Base-by-base conservation (phyloP, 371 early-diverging fungal genomes). In the Syncephalastrum racemosum region DNA sequence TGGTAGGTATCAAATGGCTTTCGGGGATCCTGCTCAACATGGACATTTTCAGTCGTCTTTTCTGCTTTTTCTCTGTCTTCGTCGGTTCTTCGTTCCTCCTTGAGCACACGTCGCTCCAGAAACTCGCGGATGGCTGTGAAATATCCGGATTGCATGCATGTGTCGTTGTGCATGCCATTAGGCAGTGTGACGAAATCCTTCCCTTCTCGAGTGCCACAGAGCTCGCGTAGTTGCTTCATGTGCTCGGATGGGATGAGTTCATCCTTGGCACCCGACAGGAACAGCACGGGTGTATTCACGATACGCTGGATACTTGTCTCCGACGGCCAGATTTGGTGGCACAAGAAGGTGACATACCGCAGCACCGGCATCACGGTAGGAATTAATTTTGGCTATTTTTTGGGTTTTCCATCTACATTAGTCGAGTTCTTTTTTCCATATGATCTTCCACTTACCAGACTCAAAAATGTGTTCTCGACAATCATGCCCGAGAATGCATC, bases 381-480 rank as follows among this genome's bases (percentile, higher is more conserved):
- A 50, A 97, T 90, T 23, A 97, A 67, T 65, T 92, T 91, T 47
- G 90, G 93, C 86, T 90, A 64, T 22, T 18, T 12, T 12, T n/a
- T n/a, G n/a, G n/a, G n/a, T n/a, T n/a, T n/a, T n/a, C n/a, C n/a
- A n/a, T n/a, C n/a, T 27, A 10, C 18, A 43, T 55, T 24, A 40
- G 19, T 16, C 13, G 14, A n/a, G 50, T 50, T 50, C 36, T 46
- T 20, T 22, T 47, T 39, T 49, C 18, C 31, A 19, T 22, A 3
- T n/a, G 19, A 18, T 31, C 48, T n/a, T 18, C 25, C 8, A 54
- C 69, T 71, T 85, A 88, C 90, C 68, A 97, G 62, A 45, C 90
- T 92, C 49, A 92, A 68, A 70, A 98, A 98, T 0, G 98, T 98
- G 77, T 98, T 98, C 69, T 98, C 98, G 23, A 98, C 60, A 50